Evolutionary conservation across 2,329 filamentous ascomycete species (phyloP), one percentile per base, ranked within the genome.

Genomic region (Penicillium sumatraense): DNA sequence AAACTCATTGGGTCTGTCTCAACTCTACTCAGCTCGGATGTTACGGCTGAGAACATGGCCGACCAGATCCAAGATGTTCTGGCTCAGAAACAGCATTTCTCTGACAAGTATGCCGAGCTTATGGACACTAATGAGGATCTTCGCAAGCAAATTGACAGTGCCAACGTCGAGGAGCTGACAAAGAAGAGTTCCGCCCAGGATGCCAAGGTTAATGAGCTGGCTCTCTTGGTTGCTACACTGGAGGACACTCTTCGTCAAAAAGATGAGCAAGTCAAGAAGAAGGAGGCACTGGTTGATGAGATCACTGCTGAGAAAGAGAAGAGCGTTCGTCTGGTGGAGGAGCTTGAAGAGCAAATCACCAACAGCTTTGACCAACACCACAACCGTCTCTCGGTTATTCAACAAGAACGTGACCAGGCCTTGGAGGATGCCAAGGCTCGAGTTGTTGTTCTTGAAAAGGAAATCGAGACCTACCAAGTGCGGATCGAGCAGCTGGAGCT

Each of bases 321-420:
- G 82, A 96, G 95, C 74, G 89, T 90, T 38, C 87, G 91, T 20
- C 81, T 99, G 11, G 91, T 99, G 8, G 91, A 98, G 72, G 93
- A 99, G 76, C 86, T 99, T 5, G 95, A 99, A 75, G 93, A 98
- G 67, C 95, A 99, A 74, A 86, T 99, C 51, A 93, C 93, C 70
- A 91, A 84, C 71, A 97, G 95, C 77, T 99, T 92, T 75, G 95
- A 99, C 69, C 90, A 96, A 72, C 92, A 93, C 57, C 91, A 97
- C 73, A 96, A 96, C 77, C 87, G 93, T 51, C 79, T 98, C 50
- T 97, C 93, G 49, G 88, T 89, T 45, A 81, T 93, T 46, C 88
- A 92, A 69, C 85, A 86, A 16, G 89, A 93, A 74, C 87, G 89
- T 45, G 85, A 87, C 57, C 81, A 82, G 49, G 87, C 93, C 66